Percentiles rank a stretch among this genome's conserved stretches.
Conservation (phyloP, 805 yeast species). For the Candida parachauliodes region DNA sequence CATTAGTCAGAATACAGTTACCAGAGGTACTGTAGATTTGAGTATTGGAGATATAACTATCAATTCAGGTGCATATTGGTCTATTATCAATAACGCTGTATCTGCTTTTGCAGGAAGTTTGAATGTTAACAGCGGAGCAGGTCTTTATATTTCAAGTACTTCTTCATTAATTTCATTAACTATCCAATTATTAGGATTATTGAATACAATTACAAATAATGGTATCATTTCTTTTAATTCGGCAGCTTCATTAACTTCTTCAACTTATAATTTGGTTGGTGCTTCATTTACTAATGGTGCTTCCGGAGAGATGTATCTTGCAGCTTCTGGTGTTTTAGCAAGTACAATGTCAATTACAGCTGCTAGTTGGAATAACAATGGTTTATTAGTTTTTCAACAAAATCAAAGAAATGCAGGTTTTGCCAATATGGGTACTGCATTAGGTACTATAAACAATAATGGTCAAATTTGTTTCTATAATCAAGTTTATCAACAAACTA, state of each 20-base stretch:
- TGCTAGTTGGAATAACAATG: constrained; percentile 16
- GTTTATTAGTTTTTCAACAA: constrained; percentile 17
- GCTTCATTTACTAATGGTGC: constrained; percentile 15
- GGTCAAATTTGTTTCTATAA: constrained; percentile 27
- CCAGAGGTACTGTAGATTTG: constrained; percentile 15
- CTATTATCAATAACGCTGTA: constrained; percentile 21
- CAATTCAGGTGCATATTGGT: constrained; percentile 20
- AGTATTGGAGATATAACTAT: constrained; percentile 18
- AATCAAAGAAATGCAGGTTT: constrained; percentile 10
- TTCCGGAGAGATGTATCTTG: constrained; percentile 22
- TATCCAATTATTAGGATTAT: constrained; percentile 14
- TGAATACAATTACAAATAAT: constrained; percentile 12
- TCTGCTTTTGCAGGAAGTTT: constrained; percentile 20
- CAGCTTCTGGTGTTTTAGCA: constrained; percentile 17
- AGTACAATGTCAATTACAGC: constrained; percentile 15
- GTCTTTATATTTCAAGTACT: constrained; percentile 19
- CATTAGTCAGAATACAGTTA: constrained; percentile 14
- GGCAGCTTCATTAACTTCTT: constrained; percentile 13
- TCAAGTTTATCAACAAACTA: constrained; percentile 19
- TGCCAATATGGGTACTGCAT: constrained; percentile 15
- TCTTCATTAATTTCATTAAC: constrained; percentile 10
- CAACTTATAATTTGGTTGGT: constrained; percentile 17
- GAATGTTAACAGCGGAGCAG: constrained; percentile 19
- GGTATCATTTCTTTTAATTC: constrained; percentile 25
- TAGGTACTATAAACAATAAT: constrained; percentile 17